Evolutionary conservation across 345 rosid species (phyloP), one percentile per base, ranked within the genome.

Genomic region (Nasturtium officinale): DNA sequence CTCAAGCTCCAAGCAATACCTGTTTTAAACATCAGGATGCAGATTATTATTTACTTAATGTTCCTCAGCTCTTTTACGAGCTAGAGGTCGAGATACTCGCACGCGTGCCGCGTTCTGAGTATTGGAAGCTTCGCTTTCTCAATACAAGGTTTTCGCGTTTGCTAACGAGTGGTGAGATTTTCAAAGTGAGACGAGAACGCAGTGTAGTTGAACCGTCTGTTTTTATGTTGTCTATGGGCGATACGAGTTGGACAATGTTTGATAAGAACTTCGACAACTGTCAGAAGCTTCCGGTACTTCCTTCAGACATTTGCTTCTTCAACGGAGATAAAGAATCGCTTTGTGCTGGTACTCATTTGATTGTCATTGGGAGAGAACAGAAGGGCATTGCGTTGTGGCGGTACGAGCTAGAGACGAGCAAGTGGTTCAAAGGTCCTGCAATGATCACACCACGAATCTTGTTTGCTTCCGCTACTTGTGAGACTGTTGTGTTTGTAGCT

Each of bases 21-120:
- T 7, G 33, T 40, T 76, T 72, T 5, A 69, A 76, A 89, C 84
- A 92, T 82, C 89, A 93, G 92, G 98, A 89, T 93, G 96, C 97
- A 90, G 98, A 93, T 93, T 93, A 90, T 75, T 40, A 23, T 40
- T 57, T 48, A 46, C 65, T 61, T 21, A 71, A 76, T 62, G 55
- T 81, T 74, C 87, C 89, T 53, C 78, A 84, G 20, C 97, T 93
- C 43, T 75, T 85, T 62, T 78, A 83, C 68, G 96, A 93, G 78
- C 51, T 90, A 46, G 98, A 90, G 87, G 80, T 75, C 25, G 84
- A 75, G 78, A 93, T 93, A 50, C 80, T 85, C 57, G 94, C 94
- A 5, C 83, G 89, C 60, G 79, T 90, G 33, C 90, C 96, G 20
- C 80, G 87, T 68, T 85, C 85, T 5, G 94, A 90, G 67, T 82